Evolutionary conservation across 2,329 filamentous ascomycete species (phyloP), one percentile per base, ranked within the genome.

Genomic region (Diaporthe citri): DNA sequence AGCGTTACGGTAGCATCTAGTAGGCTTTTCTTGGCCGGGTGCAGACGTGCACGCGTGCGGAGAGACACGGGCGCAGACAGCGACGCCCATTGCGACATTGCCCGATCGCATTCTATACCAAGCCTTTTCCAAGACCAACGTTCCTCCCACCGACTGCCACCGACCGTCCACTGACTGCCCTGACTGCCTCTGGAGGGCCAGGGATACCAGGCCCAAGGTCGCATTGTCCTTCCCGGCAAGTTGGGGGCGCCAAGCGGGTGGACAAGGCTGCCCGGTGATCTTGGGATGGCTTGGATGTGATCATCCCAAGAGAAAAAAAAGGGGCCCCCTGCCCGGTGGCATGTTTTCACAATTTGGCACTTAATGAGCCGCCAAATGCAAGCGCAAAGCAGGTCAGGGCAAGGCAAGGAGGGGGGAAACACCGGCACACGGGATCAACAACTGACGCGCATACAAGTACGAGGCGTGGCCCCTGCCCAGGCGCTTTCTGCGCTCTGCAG

Each of bases 381-480:
- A 12, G 62, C 43, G 22, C 43, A 66, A 36, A 66, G 20, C 43
- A 48, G 9, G 39, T 20, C 4, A 28, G 22, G 22, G 25, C 28
- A 46, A 31, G 25, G 39, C 56, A 41, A n/a, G 57, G 57, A 36
- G 15, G 17, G 25, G 25, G 43, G 25, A 41, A 28, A 28, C 25
- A 64, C 39, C 28, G 43, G 60, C 43, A 36, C 31, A 15, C 62
- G 60, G 41, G 41, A 34, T 17, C 39, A 48, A 17, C 28, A 22
- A 64, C 31, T 39, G 62, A 67, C 46, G 64, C 64, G 46, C 64
- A 67, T 67, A 67, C 64, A 67, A 67, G 64, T 67, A 67, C 64
- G 64, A 52, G 46, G 31, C 8, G 46, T 52, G 64, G 64, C 31
- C 64, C 64, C 64, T 12, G 41, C 31, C 46, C 46, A 13, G 28